Base-by-base conservation (phyloP, 225 moss, liverwort and hornwort genomes). In the Lunularia cruciata region DNA sequence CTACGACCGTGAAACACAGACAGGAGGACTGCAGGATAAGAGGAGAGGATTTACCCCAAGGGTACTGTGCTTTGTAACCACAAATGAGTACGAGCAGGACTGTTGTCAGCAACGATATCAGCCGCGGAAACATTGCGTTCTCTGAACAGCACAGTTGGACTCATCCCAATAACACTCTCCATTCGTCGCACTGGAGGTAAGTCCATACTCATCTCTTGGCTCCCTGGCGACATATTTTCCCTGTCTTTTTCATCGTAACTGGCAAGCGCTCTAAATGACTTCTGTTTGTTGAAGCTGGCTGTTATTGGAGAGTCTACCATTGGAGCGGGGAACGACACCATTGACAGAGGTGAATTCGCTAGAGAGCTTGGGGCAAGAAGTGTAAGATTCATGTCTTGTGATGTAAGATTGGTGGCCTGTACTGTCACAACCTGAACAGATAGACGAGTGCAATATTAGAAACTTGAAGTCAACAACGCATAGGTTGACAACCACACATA, bases 11-110 rank as follows among this genome's bases (percentile, higher is more conserved):
- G 20, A 6, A 15, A 15, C 16, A 7, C 19, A 35, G 37, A 1
- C 16, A 35, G 9, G 16, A 59, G 59, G 16, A n/a, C n/a, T 31
- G 31, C 14, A 11, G 31, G 15, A 31, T 19, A n/a, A 23, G 9
- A 39, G 0, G 35, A 22, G 30, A 22, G 4, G 16, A 47, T 28
- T 74, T 85, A 98, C 98, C 98, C 98, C 76, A 98, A 83, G 47
- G 98, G 98, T 72, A 98, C 81, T 60, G 89, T 89, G 77, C 98
- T 98, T 78, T 98, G 98, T 81, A 98, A 86, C 98, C 98, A 98
- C 31, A 98, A 81, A 80, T 98, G 98, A 75, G 89, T 86, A 61
- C 98, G 85, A 38, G 93, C 85, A 79, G 88, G 87, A 67, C 84
- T 86, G 76, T 76, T 86, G 39, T 93, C 98, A 31, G 86, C 88